Percentiles rank a stretch among this genome's conserved stretches.
Evolutionary conservation across 2,329 filamentous ascomycete species (phyloP).

Genomic region (Colletotrichum caudatum): DNA sequence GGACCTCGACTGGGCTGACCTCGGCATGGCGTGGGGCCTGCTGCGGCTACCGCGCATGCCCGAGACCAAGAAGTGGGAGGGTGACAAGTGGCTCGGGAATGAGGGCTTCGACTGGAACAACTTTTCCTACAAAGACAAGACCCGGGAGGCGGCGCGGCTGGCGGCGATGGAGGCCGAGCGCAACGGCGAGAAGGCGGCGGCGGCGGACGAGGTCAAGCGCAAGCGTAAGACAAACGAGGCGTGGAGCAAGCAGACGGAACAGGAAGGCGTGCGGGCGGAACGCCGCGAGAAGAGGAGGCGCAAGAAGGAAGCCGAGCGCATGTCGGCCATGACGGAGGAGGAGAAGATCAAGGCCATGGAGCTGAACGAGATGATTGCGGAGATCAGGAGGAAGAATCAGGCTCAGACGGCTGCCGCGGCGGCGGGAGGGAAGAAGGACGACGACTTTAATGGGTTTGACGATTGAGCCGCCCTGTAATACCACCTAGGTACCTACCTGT

Average conservation of each 20-base stretch:
- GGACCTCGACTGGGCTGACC: constrained; percentile 87
- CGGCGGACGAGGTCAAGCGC: constrained; percentile 58
- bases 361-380: constrained; percentile 72
- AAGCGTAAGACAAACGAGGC: constrained; percentile 74
- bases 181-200: constrained; percentile 50
- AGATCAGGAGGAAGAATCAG: constrained; percentile 71
- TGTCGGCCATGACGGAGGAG: constrained; percentile 76
- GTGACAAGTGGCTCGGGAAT: constrained; percentile 72
- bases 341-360: constrained; percentile 73
- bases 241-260: constrained; percentile 79
- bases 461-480: constrained; percentile 31
- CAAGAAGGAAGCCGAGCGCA: constrained; percentile 72
- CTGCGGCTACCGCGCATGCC: constrained; percentile 94
- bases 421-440: constrained; percentile 51
- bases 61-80: constrained; percentile 80
- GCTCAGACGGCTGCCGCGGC: constrained; percentile 52
- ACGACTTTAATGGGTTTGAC: constrained; percentile 72
- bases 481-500: neutral
- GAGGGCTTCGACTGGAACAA: constrained; percentile 72
- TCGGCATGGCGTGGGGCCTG: constrained; percentile 87
- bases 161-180: constrained; percentile 65
- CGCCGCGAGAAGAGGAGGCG: constrained; percentile 74
- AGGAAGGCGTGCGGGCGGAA: constrained; percentile 71
- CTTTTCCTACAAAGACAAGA: constrained; percentile 79
- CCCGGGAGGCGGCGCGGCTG: constrained; percentile 73